phyloP scores from a whole-genome alignment of 306 rosid genomes.

The Begonia fuchsioides region DNA sequence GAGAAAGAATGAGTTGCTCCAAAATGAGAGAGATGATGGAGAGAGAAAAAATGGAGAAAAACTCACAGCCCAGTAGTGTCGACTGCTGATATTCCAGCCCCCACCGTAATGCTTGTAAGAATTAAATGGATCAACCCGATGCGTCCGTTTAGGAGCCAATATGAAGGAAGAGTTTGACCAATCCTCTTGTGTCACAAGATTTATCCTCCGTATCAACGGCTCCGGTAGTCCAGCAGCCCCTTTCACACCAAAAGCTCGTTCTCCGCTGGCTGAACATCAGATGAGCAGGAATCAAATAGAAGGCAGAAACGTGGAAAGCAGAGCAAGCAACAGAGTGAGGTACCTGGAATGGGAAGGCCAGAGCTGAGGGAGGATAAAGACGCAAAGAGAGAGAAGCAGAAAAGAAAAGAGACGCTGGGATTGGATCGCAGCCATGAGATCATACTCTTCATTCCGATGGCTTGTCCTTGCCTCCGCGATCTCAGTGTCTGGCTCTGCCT shows the following conservation, averaged over 20 bases:
- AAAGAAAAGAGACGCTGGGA: not conserved
- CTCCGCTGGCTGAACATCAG: not conserved
- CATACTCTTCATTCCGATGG: not conserved
- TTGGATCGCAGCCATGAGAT: not conserved
- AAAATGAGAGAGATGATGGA: not conserved
- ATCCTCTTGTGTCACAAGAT: conserved; percentile 1
- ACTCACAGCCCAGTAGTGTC: conserved; percentile 60
- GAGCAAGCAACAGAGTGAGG: not conserved
- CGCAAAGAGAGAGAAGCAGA: not conserved
- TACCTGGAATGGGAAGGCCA: not conserved
- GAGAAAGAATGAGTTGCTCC: too few species aligned
- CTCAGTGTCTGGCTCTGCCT: not conserved
- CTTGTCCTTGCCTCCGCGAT: not conserved
- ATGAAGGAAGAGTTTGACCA: conserved; percentile 21
- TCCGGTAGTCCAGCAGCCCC: not conserved
- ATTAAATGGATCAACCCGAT: conserved; percentile 43
- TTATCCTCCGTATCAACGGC: conserved; percentile 2
- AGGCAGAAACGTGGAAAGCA: not conserved
- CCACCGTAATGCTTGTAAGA: conserved; percentile 31
- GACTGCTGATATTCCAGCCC: conserved; percentile 62
- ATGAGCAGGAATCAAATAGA: not conserved
- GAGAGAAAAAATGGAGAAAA: not conserved
- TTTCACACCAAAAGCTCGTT: not conserved
- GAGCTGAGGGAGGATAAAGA: not conserved
- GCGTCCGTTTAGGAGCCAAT: conserved; percentile 50